Evolutionary conservation across 225 moss, liverwort and hornwort genomes (phyloP).

Genomic region (Bryoerythrophyllum caledonicum): DNA sequence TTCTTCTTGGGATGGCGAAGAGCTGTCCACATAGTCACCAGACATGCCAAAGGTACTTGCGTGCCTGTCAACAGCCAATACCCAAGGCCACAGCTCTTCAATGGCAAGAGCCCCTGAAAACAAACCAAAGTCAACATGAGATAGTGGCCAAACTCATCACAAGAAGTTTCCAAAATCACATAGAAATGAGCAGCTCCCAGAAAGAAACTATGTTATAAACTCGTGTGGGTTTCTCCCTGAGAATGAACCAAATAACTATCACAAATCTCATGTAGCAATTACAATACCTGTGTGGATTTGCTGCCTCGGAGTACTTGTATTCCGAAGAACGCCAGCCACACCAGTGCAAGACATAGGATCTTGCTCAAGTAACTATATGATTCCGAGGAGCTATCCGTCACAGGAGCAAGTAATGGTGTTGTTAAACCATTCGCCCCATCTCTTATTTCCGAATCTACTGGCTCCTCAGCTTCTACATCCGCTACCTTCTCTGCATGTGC

Average conservation of each 20-base stretch:
- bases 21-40: slow-evolving; percentile 57
- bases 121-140: neutral
- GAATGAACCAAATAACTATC: too few relatives aligned
- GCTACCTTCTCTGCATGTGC: slow-evolving; percentile 34
- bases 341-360: slow-evolving; percentile 42
- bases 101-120: slow-evolving; percentile 57
- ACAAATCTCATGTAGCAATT: neutral
- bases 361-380: slow-evolving; percentile 21
- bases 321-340: slow-evolving; percentile 76
- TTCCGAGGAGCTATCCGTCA: neutral
- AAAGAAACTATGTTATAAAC: neutral
- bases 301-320: slow-evolving; percentile 76
- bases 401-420: slow-evolving; percentile 30
- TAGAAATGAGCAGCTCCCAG: neutral
- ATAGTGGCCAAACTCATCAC: neutral
- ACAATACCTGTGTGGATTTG: slow-evolving; percentile 41
- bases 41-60: slow-evolving; percentile 65
- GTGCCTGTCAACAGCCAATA: slow-evolving; percentile 70
- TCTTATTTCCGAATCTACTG: neutral
- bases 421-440: slow-evolving; percentile 10
- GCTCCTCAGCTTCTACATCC: slow-evolving; percentile 28
- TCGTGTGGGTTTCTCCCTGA: slow-evolving; percentile 54
- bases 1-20: slow-evolving; percentile 26
- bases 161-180: neutral
- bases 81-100: slow-evolving; percentile 59